Percentiles rank a stretch among this genome's conserved stretches.
Evolutionary conservation across 2,329 filamentous ascomycete genomes (phyloP).

Genomic region (Aotearoamyces nothofagi): DNA sequence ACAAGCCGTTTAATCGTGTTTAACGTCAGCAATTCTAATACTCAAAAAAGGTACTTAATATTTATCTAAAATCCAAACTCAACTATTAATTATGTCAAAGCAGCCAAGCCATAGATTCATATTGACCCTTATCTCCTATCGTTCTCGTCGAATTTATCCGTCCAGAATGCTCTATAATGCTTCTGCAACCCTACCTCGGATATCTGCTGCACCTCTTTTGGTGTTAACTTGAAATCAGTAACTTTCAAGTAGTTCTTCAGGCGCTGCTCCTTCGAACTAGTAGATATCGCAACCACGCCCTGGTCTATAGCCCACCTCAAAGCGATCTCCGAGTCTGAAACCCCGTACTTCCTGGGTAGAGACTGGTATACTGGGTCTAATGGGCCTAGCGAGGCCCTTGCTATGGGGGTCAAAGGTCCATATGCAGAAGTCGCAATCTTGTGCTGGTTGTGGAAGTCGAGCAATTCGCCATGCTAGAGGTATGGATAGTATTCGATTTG

Average conservation of each 20-base stretch:
- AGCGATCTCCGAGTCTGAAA: constrained; percentile 34
- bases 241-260: constrained; percentile 31
- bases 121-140: constrained; percentile 29
- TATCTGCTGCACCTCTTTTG: constrained; percentile 33
- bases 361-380: constrained; percentile 33
- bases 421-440: constrained; percentile 41
- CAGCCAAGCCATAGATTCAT: too few relatives aligned
- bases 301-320: constrained; percentile 42
- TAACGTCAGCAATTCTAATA: too few relatives aligned
- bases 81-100: too few relatives aligned
- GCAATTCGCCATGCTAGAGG: constrained; percentile 45
- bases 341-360: constrained; percentile 42
- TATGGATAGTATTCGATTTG: constrained; percentile 76
- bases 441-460: constrained; percentile 40
- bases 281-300: constrained; percentile 39
- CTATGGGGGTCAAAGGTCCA: constrained; percentile 35
- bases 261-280: constrained; percentile 38
- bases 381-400: constrained; percentile 33
- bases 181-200: constrained; percentile 38
- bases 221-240: constrained; percentile 38
- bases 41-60: too few relatives aligned
- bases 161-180: constrained; percentile 47
- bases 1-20: too few relatives aligned
- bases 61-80: too few relatives aligned
- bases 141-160: constrained; percentile 31